phyloP scores from a whole-genome alignment of 257 asterid species.

The Capsicum baccatum region DNA sequence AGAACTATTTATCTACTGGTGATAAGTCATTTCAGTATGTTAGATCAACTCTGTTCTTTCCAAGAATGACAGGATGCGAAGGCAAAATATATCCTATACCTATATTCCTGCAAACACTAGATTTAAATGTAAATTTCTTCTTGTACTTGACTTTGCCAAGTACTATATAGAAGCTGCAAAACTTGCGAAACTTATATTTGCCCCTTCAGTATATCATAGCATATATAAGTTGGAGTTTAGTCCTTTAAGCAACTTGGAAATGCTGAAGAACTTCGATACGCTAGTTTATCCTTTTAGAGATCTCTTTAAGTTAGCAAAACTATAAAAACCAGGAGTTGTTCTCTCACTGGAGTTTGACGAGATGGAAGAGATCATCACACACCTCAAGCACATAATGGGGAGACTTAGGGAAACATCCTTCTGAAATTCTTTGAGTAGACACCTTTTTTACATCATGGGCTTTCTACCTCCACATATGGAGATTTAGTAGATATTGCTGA shows the following conservation, averaged over 20 bases:
- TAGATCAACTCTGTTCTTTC: constrained; percentile 63
- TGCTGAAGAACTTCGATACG: constrained; percentile 54
- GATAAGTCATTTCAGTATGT: constrained; percentile 45
- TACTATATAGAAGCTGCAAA: constrained; percentile 50
- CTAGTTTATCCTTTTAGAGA: constrained; percentile 52
- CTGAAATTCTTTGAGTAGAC: constrained; percentile 1
- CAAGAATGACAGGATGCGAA: constrained; percentile 38
- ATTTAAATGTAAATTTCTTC: constrained; percentile 46
- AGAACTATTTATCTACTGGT: constrained; percentile 49
- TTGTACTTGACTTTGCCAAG: constrained; percentile 51
- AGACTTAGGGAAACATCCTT: constrained; percentile 45
- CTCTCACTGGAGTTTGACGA: constrained; percentile 42
- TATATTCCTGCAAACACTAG: constrained; percentile 49
- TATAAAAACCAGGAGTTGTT: constrained; percentile 51
- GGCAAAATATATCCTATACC: constrained; percentile 36
- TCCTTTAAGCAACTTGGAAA: constrained; percentile 48
- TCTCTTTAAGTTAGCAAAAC: constrained; percentile 46
- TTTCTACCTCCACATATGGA: not conserved
- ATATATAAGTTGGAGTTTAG: constrained; percentile 44
- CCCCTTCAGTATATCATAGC: constrained; percentile 48
- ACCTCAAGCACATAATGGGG: constrained; percentile 32
- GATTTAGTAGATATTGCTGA: not conserved
- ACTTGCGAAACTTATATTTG: constrained; percentile 56
- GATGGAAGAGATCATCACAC: constrained; percentile 40
- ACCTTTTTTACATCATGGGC: not conserved